Base-by-base conservation (phyloP, 1,284 basidiomycete species). In the Ustilago xerochloae region DNA sequence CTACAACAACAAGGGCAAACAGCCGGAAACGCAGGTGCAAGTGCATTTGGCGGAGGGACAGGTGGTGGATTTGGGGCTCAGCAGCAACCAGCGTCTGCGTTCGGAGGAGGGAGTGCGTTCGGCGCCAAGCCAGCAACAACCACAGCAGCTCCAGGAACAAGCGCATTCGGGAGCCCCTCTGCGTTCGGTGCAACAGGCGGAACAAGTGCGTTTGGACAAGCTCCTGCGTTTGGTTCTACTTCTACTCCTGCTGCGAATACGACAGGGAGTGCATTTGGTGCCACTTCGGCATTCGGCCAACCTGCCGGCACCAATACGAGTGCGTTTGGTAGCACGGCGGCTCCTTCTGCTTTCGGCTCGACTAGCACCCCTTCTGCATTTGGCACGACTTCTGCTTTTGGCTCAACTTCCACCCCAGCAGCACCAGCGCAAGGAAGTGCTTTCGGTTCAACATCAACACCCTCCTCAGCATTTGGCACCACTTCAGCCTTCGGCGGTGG, bases 401-500 rank as follows among this genome's bases (percentile, higher is more conserved):
- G 54, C 41, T 26, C 47, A 7, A 53, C 43, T 30, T 10, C 53
- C 20, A 29, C 53, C 20, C 20, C 39, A 8, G 4, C 50, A 36
- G 32, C 33, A 15, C 9, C 33, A 24, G 33, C 32, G 12, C 6
- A 7, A 24, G n/a, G 28, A 35, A 24, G 29, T 22, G 43, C 58
- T 9, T 50, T 50, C 32, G 30, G 47, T 15, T 18, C 36, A 29
- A 22, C 55, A 15, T 12, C 51, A 24, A 22, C 58, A n/a, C 7
- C 61, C 6, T 51, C 61, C 6, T 51, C 59, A 33, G 63, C 69
- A 18, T 66, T 63, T 43, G 58, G 24, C 49, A 29, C 41, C 6
- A 29, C 47, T 20, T 38, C 32, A 18, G 28, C 58, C 8, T 10
- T 22, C 8, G 32, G 24, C 10, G 45, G 45, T n/a, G n/a, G n/a